Evolutionary conservation across 176 grass and related monocot species (phyloP).

Genomic region (Puya raimondii): DNA sequence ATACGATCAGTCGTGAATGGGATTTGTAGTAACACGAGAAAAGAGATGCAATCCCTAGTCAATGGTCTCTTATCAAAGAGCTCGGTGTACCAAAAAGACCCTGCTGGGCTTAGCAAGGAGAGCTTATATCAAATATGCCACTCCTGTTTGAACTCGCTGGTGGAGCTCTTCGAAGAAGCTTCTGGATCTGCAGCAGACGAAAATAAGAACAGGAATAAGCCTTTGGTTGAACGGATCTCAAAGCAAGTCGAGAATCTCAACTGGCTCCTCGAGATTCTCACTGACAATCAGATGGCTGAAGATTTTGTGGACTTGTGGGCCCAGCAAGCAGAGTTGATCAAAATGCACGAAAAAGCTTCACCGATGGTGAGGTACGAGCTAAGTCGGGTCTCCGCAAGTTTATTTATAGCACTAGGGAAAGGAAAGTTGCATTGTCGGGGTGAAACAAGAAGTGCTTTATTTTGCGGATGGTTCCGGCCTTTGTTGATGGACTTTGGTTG

Average conservation of each 20-base stretch:
- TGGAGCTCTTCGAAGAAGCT: slow-evolving; percentile 48
- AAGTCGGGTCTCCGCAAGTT: slow-evolving; percentile 63
- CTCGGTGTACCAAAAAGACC: slow-evolving; percentile 81
- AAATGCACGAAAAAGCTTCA: slow-evolving; percentile 49
- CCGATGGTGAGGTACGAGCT: slow-evolving; percentile 81
- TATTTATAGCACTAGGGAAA: slow-evolving; percentile 65
- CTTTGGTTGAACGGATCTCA: slow-evolving; percentile 55
- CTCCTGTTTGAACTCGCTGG: slow-evolving; percentile 48
- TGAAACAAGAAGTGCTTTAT: slow-evolving; percentile 33
- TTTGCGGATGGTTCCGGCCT: slow-evolving; percentile 54
- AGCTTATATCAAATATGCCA: slow-evolving; percentile 53
- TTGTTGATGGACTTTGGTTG: slow-evolving; percentile 80
- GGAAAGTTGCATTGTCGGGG: slow-evolving; percentile 65
- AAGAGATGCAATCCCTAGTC: slow-evolving; percentile 82
- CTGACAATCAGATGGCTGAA: slow-evolving; percentile 75
- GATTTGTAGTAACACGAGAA: slow-evolving; percentile 52
- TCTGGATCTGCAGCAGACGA: neutral
- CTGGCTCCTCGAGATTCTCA: slow-evolving; percentile 77
- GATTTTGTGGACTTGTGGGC: slow-evolving; percentile 70
- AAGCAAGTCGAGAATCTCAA: slow-evolving; percentile 76
- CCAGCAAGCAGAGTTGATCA: slow-evolving; percentile 52
- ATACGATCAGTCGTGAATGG: slow-evolving; percentile 59
- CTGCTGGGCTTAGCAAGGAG: slow-evolving; percentile 45
- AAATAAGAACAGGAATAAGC: slow-evolving; percentile 20
- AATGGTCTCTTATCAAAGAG: slow-evolving; percentile 71